phyloP scores from a whole-genome alignment of 129 eudicot genomes.

The Helianthus annuus region HanXRQr2.0-SUNRISE NC_035437.2:153964030-153964529 shows the following conservation, averaged over 20 bases:
- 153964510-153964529: too few species aligned
- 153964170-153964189: conserved; percentile 55
- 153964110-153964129: conserved; percentile 10
- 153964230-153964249: conserved; percentile 92
- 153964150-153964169: conserved; percentile 78
- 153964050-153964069: background rate
- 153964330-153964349: background rate
- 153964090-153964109: background rate
- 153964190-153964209: conserved; percentile 72
- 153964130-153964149: conserved; percentile 6
- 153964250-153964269: conserved; percentile 88
- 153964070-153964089: background rate
- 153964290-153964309: conserved; percentile 20
- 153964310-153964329: background rate
- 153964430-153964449: background rate
- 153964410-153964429: conserved; percentile 1
- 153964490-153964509: too few species aligned
- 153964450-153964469: background rate
- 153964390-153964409: conserved; percentile 1
- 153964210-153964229: conserved; percentile 70
- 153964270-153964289: conserved; percentile 34
- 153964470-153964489: conserved; percentile 4
- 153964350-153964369: background rate
- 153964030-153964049: background rate
- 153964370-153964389: conserved; percentile 1